phyloP scores from a whole-genome alignment of 805 yeast genomes.

The Cyberlindnera euphorbiiphila region DNA sequence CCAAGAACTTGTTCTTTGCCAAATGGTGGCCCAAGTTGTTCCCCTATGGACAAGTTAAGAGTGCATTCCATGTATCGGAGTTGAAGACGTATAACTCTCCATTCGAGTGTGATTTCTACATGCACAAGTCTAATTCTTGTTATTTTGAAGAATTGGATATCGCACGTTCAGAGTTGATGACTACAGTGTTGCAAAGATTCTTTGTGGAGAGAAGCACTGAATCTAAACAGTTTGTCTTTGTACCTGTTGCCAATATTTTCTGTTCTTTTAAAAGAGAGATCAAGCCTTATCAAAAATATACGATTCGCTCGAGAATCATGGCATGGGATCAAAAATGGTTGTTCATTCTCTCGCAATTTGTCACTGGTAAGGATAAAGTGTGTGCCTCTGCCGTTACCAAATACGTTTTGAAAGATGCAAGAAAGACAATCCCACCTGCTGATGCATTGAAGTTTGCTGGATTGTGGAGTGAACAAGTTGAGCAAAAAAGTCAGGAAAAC shows the following conservation, averaged over 20 bases:
- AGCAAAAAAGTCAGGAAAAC: constrained; percentile 37
- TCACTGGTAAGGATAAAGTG: constrained; percentile 31
- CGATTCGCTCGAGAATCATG: constrained; percentile 53
- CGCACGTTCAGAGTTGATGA: constrained; percentile 62
- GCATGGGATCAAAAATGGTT: constrained; percentile 92
- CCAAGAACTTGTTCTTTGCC: constrained; percentile 40
- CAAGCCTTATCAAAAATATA: constrained; percentile 57
- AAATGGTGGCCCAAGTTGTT: constrained; percentile 19
- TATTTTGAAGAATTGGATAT: constrained; percentile 81
- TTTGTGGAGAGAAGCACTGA: constrained; percentile 44
- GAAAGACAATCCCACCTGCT: constrained; percentile 68
- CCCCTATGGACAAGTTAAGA: constrained; percentile 14
- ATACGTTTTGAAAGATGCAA: constrained; percentile 75
- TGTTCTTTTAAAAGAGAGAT: constrained; percentile 71
- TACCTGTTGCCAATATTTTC: constrained; percentile 74
- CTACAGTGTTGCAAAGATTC: constrained; percentile 51
- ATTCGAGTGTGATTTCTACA: constrained; percentile 78
- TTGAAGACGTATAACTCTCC: constrained; percentile 60
- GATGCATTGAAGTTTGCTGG: constrained; percentile 57
- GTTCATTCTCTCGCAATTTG: constrained; percentile 63
- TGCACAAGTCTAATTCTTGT: constrained; percentile 86
- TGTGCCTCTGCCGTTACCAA: constrained; percentile 67
- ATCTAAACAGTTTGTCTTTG: constrained; percentile 38
- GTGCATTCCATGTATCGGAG: constrained; percentile 39
- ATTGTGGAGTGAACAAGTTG: constrained; percentile 49